A percentile compares a stretch with the other conserved stretches of the same genome.
Evolutionary conservation across 352 stramenopile genomes (phyloP).

Genomic region (Pilasporangium apinafurcum): DNA sequence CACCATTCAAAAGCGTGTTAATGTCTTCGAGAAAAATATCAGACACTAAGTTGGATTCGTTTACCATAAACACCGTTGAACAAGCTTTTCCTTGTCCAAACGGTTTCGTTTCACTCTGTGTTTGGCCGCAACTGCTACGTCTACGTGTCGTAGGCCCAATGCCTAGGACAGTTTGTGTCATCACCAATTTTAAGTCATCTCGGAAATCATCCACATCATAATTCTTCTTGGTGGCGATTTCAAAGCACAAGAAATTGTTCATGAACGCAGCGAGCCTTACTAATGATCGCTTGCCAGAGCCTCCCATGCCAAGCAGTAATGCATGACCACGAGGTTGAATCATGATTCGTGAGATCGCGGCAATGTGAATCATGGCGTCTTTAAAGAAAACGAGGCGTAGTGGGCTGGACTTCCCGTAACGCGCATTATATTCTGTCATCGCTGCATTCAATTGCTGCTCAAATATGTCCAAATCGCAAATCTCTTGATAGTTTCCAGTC

Average conservation of each 20-base stretch:
- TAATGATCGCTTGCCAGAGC: constrained; percentile 79
- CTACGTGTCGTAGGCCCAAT: no score
- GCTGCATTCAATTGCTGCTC: constrained; percentile 46
- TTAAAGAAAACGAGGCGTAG: constrained; percentile 77
- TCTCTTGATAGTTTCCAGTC: constrained; percentile 3
- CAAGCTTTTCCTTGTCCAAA: constrained; percentile 3
- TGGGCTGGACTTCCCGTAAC: constrained; percentile 1
- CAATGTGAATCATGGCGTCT: constrained; percentile 83
- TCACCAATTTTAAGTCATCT: constrained; percentile 78
- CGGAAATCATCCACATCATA: constrained; percentile 82
- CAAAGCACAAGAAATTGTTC: constrained; percentile 61
- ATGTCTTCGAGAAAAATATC: constrained; percentile 84
- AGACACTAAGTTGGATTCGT: constrained; percentile 78
- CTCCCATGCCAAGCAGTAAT: constrained; percentile 85
- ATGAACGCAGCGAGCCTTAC: constrained; percentile 73
- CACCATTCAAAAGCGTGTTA: constrained; percentile 85
- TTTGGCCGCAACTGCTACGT: no score
- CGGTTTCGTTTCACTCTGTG: no score
- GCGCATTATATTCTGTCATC: constrained; percentile 38
- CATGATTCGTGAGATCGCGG: constrained; percentile 75
- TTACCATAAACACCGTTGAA: constrained; percentile 75
- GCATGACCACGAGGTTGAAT: constrained; percentile 81
- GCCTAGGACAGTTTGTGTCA: constrained; percentile 36
- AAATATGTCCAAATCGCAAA: constrained; percentile 41
- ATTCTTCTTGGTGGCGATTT: constrained; percentile 85